Base-by-base conservation (phyloP, 257 asterid species). In the Solanum paucissectum region DNA sequence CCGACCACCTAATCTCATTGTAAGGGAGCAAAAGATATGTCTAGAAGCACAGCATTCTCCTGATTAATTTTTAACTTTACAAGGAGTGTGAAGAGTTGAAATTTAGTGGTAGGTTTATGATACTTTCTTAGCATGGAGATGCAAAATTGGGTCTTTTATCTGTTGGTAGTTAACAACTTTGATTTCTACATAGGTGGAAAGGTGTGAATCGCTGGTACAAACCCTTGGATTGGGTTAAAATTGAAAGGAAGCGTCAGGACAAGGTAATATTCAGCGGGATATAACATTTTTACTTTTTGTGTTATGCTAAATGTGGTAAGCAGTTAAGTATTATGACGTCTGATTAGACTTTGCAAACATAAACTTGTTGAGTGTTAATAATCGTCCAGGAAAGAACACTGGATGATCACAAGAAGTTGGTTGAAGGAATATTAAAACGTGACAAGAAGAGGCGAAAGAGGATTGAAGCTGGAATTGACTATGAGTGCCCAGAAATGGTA, bases 401-500 rank as follows among this genome's bases (percentile, higher is more conserved):
- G 77, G 96, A 93, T 36, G 93, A 92, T 89, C 98, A 95, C 90
- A 90, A 91, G 83, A 95, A 95, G 88, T 89, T 95, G 89, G 92
- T 95, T 73, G 87, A 88, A 49, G 91, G 96, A 79, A 86, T 97
- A 71, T 34, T 95, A 90, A 95, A 90, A 90, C 91, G 96, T 86
- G 98, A 95, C 87, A 87, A 90, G 88, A 92, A 90, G 89, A 92
- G 98, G 90, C 89, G 93, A 86, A 93, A 93, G 93, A 95, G 92
- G 87, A 97, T 97, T 36, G 95, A 92, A 88, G 97, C 98, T 86
- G 99, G 99, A 34, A 95, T 97, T 84, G 95, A 94, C 40, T 97
- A 95, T 34, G 93, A 94, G 83, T 95, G 96, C 91, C 99, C 99
- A 18, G 96, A 93, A 91, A 86, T 97, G 16, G 99, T 95, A 95